Percentiles rank a stretch among this genome's conserved stretches.
These are phyloP conservation scores for Uromyces viciae-fabae DNA, from an alignment of 1,284 basidiomycete species.

Conservation along the genomic window DNA sequence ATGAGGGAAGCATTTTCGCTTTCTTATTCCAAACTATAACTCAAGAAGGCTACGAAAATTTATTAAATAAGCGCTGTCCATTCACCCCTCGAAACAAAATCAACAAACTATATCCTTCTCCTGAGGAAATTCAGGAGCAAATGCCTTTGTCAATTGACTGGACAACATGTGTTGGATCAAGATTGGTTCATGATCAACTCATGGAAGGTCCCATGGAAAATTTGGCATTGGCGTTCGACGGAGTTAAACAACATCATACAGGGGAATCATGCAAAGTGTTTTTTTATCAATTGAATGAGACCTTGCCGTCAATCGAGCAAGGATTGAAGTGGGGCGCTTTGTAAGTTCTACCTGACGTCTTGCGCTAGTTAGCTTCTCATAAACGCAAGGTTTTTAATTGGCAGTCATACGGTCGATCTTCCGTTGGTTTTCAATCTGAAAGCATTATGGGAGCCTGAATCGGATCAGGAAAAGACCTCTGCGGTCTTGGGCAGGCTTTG, in stretches of 20 bases:
- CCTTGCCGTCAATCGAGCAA: conserved; percentile 11
- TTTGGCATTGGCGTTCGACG: conserved; percentile 6
- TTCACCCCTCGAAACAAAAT: conserved; percentile 9
- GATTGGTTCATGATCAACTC: conserved; percentile 14
- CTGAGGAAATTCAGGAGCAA: not conserved
- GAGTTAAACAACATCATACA: conserved; percentile 17
- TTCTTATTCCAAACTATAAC: conserved; percentile 24
- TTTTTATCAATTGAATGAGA: conserved; percentile 31
- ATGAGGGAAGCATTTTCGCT: conserved; percentile 41
- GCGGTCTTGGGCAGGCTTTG: conserved; percentile 18
- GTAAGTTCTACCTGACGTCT: conserved; percentile 9
- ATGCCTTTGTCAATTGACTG: not conserved
- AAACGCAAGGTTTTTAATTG: no score
- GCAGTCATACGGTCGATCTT: conserved; percentile 29
- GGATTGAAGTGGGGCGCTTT: conserved; percentile 20
- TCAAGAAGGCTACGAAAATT: conserved; percentile 15
- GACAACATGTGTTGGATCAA: conserved; percentile 5
- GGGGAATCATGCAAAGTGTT: conserved; percentile 14
- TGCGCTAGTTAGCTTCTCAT: no score
- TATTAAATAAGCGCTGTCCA: conserved; percentile 17
- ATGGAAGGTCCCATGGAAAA: conserved; percentile 30
- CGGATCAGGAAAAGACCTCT: conserved; percentile 30
- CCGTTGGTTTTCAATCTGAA: conserved; percentile 35
- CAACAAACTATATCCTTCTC: conserved; percentile 12
- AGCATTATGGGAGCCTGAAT: conserved; percentile 22